phyloP scores from a whole-genome alignment of 306 rosid genomes.

The Betula pendula region DNA sequence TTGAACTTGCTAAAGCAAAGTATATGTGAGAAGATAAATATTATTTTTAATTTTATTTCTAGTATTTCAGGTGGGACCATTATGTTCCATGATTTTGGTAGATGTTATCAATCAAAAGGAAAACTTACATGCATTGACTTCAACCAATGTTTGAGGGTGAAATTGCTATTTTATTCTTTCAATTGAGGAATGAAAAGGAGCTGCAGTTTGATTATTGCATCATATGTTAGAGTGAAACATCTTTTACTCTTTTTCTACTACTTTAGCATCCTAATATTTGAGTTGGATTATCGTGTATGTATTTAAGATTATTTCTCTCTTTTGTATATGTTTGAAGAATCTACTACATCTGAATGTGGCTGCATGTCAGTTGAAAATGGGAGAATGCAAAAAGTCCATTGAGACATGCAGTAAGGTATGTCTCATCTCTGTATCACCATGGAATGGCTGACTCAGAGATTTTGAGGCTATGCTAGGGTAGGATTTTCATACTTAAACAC shows the following conservation, averaged over 20 bases:
- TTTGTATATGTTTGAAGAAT: conserved; percentile 59
- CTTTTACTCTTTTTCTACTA: not conserved
- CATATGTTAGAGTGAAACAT: not conserved
- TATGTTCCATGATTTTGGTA: conserved; percentile 14
- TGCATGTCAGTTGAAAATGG: conserved; percentile 81
- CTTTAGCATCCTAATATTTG: conserved; percentile 10
- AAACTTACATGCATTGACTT: conserved; percentile 16
- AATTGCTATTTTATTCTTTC: not conserved
- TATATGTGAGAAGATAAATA: conserved; percentile 87
- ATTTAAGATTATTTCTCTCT: conserved; percentile 27
- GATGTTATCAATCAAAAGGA: not conserved
- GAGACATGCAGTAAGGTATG: conserved; percentile 92
- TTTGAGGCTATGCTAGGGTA: no score
- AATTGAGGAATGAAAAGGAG: not conserved
- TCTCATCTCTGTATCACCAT: no score
- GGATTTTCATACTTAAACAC: no score
- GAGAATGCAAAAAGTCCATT: conserved; percentile 81
- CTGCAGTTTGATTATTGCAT: not conserved
- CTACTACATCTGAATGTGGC: conserved; percentile 82
- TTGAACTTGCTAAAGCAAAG: conserved; percentile 94
- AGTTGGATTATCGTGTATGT: conserved; percentile 1
- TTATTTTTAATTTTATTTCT: conserved; percentile 2
- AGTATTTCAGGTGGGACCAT: not conserved
- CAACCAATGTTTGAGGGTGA: conserved; percentile 16
- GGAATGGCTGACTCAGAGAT: no score